These are phyloP conservation scores for Parietichytrium sp. DNA, from an alignment of 108 stramenopile genomes.

Conservation along the genomic window DNA sequence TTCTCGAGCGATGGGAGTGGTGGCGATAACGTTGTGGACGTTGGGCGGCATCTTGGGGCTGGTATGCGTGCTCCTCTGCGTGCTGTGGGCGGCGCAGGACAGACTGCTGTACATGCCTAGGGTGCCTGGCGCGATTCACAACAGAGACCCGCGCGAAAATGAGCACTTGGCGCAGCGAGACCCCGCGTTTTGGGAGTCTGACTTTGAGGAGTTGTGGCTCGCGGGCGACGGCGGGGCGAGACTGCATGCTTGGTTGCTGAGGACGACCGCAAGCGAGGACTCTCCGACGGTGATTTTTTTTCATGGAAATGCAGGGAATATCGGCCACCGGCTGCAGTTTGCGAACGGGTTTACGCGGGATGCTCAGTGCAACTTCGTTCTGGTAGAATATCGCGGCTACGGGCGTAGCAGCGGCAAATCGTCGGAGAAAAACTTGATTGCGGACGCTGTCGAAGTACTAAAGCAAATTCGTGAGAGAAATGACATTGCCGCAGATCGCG, in stretches of 20 bases:
- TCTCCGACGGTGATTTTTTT: conserved; percentile 87
- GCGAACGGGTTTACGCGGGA: conserved; percentile 71
- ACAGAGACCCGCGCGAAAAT: conserved; percentile 25
- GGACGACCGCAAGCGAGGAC: not conserved
- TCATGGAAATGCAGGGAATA: conserved; percentile 97
- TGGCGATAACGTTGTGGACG: no score
- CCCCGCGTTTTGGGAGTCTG: not conserved
- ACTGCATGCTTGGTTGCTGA: conserved; percentile 32
- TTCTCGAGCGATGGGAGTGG: no score
- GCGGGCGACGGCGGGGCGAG: not conserved
- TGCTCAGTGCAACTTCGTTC: conserved; percentile 48
- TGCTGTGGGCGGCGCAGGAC: not conserved
- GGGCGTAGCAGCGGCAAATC: not conserved
- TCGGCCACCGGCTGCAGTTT: conserved; percentile 86
- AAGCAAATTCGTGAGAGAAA: not conserved
- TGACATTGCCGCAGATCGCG: not conserved
- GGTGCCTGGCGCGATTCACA: not conserved
- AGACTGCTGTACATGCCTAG: conserved; percentile 10
- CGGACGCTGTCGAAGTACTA: not conserved
- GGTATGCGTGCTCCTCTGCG: no score
- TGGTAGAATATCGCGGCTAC: conserved; percentile 17
- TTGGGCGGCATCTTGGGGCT: no score
- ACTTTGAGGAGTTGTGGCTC: not conserved
- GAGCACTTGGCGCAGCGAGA: not conserved
- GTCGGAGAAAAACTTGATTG: not conserved